Conservation (phyloP, 106 monocot species). For the Xerophyta viscosa region DNA sequence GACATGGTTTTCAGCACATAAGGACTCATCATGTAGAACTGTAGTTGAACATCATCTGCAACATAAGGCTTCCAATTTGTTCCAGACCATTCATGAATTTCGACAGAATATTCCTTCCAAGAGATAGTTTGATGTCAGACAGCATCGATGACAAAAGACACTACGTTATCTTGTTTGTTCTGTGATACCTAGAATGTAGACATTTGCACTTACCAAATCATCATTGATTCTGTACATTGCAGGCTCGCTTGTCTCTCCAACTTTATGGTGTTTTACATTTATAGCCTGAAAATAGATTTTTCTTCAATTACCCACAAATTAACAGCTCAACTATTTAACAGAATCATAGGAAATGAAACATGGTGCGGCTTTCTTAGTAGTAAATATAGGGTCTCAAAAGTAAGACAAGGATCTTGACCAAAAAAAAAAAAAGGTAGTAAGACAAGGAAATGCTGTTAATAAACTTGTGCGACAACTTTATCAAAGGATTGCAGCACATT, state of each 20-base stretch:
- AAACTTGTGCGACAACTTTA: no score
- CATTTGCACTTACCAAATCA: constrained; percentile 60
- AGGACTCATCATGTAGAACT: constrained; percentile 99
- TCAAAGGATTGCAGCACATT: no score
- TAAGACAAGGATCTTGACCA: no score
- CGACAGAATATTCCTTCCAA: constrained; percentile 79
- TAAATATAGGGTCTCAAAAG: no score
- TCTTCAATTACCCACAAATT: no score
- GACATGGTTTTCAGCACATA: constrained; percentile 86
- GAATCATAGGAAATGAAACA: no score
- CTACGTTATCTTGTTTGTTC: not conserved
- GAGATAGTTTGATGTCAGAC: not conserved
- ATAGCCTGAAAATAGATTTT: constrained; percentile 52
- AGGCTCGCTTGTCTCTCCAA: constrained; percentile 68
- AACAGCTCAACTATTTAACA: no score
- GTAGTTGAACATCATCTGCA: constrained; percentile 93
- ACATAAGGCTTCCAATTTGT: constrained; percentile 76
- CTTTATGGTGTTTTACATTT: constrained; percentile 77
- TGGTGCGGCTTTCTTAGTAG: no score
- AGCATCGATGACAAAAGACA: not conserved
- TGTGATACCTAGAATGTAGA: not conserved
- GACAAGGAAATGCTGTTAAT: no score
- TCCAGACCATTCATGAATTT: constrained; percentile 97
- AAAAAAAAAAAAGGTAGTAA: no score
- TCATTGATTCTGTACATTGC: constrained; percentile 87